Evolutionary conservation across 116 monocot genomes (phyloP).

Genomic region (Papilionanthe hybrid): DNA sequence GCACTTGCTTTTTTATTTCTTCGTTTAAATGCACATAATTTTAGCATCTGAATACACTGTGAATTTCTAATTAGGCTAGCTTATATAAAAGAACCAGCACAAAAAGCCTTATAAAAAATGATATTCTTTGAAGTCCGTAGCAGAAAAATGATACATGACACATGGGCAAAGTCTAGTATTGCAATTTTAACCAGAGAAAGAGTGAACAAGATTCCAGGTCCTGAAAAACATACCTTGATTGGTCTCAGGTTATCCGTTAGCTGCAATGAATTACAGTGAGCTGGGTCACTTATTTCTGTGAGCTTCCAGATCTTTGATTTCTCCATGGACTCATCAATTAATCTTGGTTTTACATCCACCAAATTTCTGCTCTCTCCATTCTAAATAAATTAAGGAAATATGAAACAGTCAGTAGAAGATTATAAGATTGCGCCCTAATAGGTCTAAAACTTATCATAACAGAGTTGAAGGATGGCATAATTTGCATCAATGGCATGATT

Average conservation of each 20-base stretch:
- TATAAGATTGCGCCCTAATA: neutral
- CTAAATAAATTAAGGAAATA: conserved; percentile 10
- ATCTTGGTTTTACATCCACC: conserved; percentile 41
- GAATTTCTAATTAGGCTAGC: neutral
- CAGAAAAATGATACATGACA: neutral
- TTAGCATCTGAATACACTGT: neutral
- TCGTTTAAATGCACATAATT: neutral
- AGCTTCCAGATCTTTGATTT: conserved; percentile 51
- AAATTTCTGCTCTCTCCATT: conserved; percentile 41
- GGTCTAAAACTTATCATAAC: neutral
- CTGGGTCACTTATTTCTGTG: conserved; percentile 34
- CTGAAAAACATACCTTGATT: conserved; percentile 32
- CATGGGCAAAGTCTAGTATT: neutral
- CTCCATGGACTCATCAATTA: conserved; percentile 40
- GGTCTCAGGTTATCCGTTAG: conserved; percentile 31
- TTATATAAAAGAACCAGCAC: no score
- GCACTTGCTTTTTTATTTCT: no score
- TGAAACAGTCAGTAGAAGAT: neutral
- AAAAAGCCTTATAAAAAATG: neutral
- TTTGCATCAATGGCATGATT: neutral
- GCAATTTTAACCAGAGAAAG: neutral
- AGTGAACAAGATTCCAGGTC: neutral
- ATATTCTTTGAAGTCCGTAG: neutral
- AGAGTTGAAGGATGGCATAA: neutral
- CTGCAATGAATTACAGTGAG: conserved; percentile 39